Base-by-base conservation (phyloP, 1,284 basidiomycete genomes). In the Afroboletus lepidellus region DNA sequence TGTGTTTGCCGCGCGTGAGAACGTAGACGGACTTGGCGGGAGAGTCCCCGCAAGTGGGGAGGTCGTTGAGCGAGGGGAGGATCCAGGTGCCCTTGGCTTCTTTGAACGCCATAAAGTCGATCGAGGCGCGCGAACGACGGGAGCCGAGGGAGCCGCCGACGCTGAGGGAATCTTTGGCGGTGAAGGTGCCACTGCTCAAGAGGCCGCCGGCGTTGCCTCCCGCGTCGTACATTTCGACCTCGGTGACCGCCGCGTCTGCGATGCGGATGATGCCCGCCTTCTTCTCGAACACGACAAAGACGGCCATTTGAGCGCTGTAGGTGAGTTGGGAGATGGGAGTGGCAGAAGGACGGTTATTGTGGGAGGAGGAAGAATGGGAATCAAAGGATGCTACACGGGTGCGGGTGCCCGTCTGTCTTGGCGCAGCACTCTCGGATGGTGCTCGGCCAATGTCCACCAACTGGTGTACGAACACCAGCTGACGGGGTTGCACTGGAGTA, bases 241-340 rank as follows among this genome's bases (percentile, higher is more conserved):
- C 90, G 27, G 84, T 80, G 7, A 90, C 89, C 15, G 86, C 83
- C 36, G 90, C 81, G 67, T 92, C 89, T 3, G 81, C 80, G 32
- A 92, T 67, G 25, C 89, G 84, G 59, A 92, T 90, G 67, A 88
- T 74, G 21, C 83, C 81, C 1, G 88, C 87, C 62, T 87, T 91
- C 71, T 92, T 92, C 65, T 91, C 90, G 63, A 92, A 92, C 24
- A 84, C 72, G 50, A 90, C 81, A 60, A 91, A 91, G 12, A 92
- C 72, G 57, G 81, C 82, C 60, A 87, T 79, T 57, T 90, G 88
- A 3, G 78, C 77, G 21, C 83, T 82, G 61, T 86, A 86, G 47
- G 73, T 73, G 44, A 75, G 67, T 32, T 71, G 69, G 3, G 58
- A 55, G n/a, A 52, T 50, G 9, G 59, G 29, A n/a, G 41, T 21